Conservation (phyloP, 2,329 filamentous ascomycete genomes). For the Penicillium sp. region DNA sequence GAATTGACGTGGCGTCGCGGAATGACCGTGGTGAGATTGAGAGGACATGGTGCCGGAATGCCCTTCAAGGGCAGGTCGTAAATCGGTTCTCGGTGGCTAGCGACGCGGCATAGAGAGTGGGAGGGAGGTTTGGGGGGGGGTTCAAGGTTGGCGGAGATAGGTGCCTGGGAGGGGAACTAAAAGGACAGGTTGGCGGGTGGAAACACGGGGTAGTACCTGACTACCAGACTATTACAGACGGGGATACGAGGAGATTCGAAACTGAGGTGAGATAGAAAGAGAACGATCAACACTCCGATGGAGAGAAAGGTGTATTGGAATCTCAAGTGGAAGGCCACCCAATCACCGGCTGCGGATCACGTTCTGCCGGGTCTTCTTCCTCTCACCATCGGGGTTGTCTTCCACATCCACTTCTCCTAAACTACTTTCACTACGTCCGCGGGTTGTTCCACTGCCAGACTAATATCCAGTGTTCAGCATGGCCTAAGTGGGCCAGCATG, state of each 20-base stretch:
- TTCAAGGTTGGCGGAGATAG: slow-evolving; percentile 3
- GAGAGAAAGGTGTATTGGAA: slow-evolving; percentile 11
- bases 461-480: not conserved
- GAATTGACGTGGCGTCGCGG: slow-evolving; percentile 24
- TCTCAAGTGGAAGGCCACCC: slow-evolving; percentile 16
- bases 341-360: slow-evolving; percentile 22
- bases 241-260: slow-evolving; percentile 1
- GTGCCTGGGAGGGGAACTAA: slow-evolving; percentile 2
- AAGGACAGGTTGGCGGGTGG: slow-evolving; percentile 17
- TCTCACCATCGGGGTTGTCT: not conserved
- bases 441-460: not conserved
- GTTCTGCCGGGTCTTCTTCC: slow-evolving; percentile 10
- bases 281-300: slow-evolving; percentile 4
- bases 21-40: slow-evolving; percentile 25
- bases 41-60: slow-evolving; percentile 27
- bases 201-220: slow-evolving; percentile 17
- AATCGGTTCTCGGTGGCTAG: slow-evolving; percentile 11
- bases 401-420: not conserved
- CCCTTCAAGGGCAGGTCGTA: slow-evolving; percentile 24
- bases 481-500: not conserved
- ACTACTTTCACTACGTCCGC: not conserved
- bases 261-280: slow-evolving; percentile 7
- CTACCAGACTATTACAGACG: slow-evolving; percentile 16
- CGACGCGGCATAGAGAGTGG: slow-evolving; percentile 19
- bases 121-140: slow-evolving; percentile 13